A percentile compares a stretch with the other conserved stretches of the same genome.
Conservation (phyloP, 1,284 basidiomycete species). For the Pseudozyma flocculosa region DNA sequence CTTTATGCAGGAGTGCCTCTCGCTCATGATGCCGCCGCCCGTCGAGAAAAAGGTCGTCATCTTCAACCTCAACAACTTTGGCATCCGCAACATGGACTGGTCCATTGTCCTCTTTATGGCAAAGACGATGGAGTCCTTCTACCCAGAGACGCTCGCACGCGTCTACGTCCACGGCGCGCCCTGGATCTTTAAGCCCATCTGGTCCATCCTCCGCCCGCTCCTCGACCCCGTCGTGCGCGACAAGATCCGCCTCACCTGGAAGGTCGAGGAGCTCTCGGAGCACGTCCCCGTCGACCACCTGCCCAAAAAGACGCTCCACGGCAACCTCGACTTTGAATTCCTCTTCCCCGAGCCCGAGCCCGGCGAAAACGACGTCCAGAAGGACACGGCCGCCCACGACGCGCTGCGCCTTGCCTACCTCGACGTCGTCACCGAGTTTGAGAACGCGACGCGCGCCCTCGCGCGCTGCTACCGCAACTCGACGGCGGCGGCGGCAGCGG, state of each 20-base stretch:
- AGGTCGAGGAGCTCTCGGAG: constrained; percentile 40
- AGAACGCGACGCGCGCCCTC: constrained; percentile 38
- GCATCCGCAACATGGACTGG: constrained; percentile 54
- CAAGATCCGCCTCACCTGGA: constrained; percentile 48
- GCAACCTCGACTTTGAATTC: constrained; percentile 42
- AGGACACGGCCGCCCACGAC: constrained; percentile 19
- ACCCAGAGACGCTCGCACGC: constrained; percentile 46
- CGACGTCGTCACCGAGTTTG: constrained; percentile 36
- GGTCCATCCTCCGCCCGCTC: constrained; percentile 48
- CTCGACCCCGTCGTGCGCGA: constrained; percentile 52
- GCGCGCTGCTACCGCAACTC: constrained; percentile 30
- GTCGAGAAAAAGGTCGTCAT: constrained; percentile 50
- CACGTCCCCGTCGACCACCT: constrained; percentile 39
- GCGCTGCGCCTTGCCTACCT: constrained; percentile 21
- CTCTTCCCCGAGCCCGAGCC: constrained; percentile 29
- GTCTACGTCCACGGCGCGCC: constrained; percentile 52
- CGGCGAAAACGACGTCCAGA: constrained; percentile 43
- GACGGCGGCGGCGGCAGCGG: constrained; percentile 14
- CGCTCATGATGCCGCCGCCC: constrained; percentile 48
- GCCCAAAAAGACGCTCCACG: constrained; percentile 37
- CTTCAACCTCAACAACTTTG: constrained; percentile 54
- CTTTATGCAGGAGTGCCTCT: constrained; percentile 38
- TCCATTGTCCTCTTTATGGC: constrained; percentile 53
- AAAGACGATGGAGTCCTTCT: constrained; percentile 52
- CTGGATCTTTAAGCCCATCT: constrained; percentile 55